Percentiles rank a stretch among this genome's conserved stretches.
phyloP scores from a whole-genome alignment of 352 stramenopile species.

The Phytophthora palmivora region DNA sequence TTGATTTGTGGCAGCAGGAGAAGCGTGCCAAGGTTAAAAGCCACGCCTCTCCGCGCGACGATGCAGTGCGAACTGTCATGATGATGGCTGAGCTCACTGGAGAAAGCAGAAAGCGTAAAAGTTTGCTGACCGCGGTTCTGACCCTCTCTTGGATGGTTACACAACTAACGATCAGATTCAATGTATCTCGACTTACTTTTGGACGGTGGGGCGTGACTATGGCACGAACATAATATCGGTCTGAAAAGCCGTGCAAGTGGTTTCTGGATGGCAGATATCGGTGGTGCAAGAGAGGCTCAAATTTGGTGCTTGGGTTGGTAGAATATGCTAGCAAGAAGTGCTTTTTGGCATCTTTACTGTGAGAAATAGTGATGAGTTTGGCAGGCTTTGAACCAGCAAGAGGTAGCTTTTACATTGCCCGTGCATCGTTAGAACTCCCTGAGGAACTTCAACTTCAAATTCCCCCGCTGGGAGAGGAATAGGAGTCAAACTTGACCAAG shows the following conservation, averaged over 20 bases:
- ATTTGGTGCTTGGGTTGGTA: slow-evolving; percentile 13
- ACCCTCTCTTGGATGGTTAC: too few species aligned
- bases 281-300: too few species aligned
- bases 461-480: neutral
- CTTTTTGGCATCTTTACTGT: slow-evolving; percentile 4
- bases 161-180: slow-evolving; percentile 8
- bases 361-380: slow-evolving; percentile 9
- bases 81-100: slow-evolving; percentile 7
- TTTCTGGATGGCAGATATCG: neutral
- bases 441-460: neutral
- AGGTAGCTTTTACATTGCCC: neutral
- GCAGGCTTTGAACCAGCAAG: slow-evolving; percentile 1
- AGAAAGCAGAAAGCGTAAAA: slow-evolving; percentile 7
- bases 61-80: slow-evolving; percentile 5
- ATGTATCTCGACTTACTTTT: slow-evolving; percentile 1
- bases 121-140: slow-evolving; percentile 8
- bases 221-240: neutral
- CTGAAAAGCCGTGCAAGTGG: too few species aligned
- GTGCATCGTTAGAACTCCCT: neutral
- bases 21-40: neutral
- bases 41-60: neutral
- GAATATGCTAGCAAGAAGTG: slow-evolving; percentile 9
- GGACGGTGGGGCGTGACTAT: neutral
- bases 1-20: slow-evolving; percentile 7
- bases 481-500: neutral